Percentiles rank a stretch among this genome's conserved stretches.
These are phyloP conservation scores for Boletus barrowsii DNA, from an alignment of 768 basidiomycete genomes.

Conservation along the genomic window DNA sequence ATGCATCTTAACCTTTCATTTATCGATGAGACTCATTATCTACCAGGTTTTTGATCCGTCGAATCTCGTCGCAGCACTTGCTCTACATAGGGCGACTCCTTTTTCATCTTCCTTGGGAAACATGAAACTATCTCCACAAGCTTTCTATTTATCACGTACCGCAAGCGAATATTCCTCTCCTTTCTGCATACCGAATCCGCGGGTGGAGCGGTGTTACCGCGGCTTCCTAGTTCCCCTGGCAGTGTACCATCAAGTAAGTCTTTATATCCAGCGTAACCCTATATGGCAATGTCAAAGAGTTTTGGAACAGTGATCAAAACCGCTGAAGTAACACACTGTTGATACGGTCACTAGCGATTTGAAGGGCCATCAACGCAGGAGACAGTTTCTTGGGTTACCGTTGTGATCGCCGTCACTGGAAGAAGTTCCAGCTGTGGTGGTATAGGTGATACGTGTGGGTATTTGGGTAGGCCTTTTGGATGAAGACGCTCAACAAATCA, in stretches of 20 bases:
- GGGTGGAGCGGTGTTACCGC: conserved; percentile 10
- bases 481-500: neutral
- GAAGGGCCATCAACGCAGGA: neutral
- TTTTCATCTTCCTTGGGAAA: conserved; percentile 2
- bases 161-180: neutral
- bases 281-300: neutral
- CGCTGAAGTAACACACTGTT: neutral
- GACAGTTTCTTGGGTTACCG: neutral
- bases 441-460: neutral
- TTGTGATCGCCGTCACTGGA: neutral
- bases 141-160: neutral
- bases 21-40: neutral
- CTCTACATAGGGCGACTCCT: neutral
- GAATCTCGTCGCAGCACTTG: neutral
- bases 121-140: neutral
- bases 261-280: neutral
- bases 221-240: neutral
- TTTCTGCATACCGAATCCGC: neutral
- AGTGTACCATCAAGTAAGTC: neutral
- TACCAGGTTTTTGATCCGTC: neutral
- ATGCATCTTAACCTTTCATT: neutral
- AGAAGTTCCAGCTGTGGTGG: neutral
- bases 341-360: neutral
- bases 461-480: neutral
- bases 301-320: neutral